Evolutionary conservation across 345 rosid genomes (phyloP).

Genomic region (Eutrema heterophyllum): DNA sequence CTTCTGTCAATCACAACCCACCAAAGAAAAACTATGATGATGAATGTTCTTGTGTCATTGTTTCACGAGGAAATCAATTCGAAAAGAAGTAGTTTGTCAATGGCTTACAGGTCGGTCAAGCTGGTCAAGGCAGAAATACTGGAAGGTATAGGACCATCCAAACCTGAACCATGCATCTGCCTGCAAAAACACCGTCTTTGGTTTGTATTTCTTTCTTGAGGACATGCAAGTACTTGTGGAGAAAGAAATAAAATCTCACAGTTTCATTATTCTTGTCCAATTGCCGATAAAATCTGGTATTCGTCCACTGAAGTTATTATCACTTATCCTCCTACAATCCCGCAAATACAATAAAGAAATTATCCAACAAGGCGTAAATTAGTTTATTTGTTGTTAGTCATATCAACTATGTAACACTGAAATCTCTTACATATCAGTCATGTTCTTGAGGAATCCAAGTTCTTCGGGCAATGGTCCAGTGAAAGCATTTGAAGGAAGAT

Average conservation of each 20-base stretch:
- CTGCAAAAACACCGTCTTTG: slow-evolving; percentile 35
- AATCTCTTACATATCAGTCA: slow-evolving; percentile 65
- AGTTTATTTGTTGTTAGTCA: background rate
- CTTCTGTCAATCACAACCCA: slow-evolving; percentile 43
- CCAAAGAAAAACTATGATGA: background rate
- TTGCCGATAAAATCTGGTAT: slow-evolving; percentile 62
- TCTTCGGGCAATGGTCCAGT: slow-evolving; percentile 53
- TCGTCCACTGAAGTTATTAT: slow-evolving; percentile 60
- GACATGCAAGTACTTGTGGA: background rate
- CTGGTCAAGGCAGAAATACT: slow-evolving; percentile 54
- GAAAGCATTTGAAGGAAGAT: slow-evolving; percentile 65
- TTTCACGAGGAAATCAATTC: background rate
- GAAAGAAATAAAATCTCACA: slow-evolving; percentile 43
- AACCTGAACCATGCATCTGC: slow-evolving; percentile 68
- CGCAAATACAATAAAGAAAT: slow-evolving; percentile 5
- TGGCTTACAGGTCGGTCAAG: slow-evolving; percentile 69
- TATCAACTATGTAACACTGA: background rate
- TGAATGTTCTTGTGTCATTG: background rate
- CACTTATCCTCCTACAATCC: slow-evolving; percentile 65
- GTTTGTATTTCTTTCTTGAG: background rate
- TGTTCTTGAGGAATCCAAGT: slow-evolving; percentile 52
- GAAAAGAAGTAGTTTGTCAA: slow-evolving; percentile 3
- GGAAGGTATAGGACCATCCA: slow-evolving; percentile 79
- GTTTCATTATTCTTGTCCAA: slow-evolving; percentile 57
- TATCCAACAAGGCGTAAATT: background rate